Percentiles rank a stretch among this genome's conserved stretches.
phyloP scores from a whole-genome alignment of 441 rosid genomes.

The Raphanus hybrid region DNA sequence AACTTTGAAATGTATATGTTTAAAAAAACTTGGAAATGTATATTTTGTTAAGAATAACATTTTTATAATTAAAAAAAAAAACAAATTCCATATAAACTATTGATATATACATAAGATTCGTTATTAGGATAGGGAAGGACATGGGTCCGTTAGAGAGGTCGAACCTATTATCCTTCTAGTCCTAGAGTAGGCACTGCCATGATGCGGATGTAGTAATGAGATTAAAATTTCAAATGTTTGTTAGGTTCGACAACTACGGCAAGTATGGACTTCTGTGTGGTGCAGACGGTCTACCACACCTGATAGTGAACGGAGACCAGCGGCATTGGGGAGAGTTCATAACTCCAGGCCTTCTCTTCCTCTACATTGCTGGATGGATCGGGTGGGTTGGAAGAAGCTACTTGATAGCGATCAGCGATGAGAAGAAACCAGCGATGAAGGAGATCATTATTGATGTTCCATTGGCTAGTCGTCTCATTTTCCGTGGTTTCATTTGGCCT shows the following conservation, averaged over 20 bases:
- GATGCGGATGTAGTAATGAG: not conserved
- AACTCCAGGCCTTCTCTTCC: constrained; percentile 83
- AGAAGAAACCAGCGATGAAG: constrained; percentile 94
- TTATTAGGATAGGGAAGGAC: not conserved
- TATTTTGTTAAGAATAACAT: not conserved
- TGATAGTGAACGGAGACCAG: constrained; percentile 97
- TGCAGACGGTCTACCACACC: constrained; percentile 88
- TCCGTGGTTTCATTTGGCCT: constrained; percentile 94
- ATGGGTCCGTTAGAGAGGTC: not conserved
- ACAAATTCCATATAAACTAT: too few species aligned
- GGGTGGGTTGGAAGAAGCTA: constrained; percentile 99
- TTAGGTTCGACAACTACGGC: constrained; percentile 80
- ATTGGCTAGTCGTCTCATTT: constrained; percentile 66
- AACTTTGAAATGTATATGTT: not conserved
- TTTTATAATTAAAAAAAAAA: too few species aligned
- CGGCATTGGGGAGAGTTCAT: constrained; percentile 98
- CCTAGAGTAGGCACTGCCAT: not conserved
- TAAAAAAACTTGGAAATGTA: not conserved
- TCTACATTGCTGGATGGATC: constrained; percentile 98
- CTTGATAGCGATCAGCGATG: constrained; percentile 83
- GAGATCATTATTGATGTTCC: constrained; percentile 99
- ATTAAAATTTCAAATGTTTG: not conserved
- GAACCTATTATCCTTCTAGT: not conserved
- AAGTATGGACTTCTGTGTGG: constrained; percentile 89
- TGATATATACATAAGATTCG: not conserved